Evolutionary conservation across 495 filamentous ascomycete species (phyloP).

Genomic region (Rhypophila decipiens): DNA sequence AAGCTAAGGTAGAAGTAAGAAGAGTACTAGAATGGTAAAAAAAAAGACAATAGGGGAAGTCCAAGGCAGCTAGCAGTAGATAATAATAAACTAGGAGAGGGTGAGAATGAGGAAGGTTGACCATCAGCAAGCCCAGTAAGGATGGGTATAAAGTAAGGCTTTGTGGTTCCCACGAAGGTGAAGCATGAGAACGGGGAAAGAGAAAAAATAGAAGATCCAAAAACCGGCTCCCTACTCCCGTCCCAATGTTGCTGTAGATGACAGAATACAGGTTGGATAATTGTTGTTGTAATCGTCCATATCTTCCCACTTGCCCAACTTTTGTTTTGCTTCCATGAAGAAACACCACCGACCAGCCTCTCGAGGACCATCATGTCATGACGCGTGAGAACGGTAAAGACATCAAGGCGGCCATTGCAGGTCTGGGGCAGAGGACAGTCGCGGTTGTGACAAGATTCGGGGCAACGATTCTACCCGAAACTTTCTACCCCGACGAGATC

Average conservation of each 20-base stretch:
- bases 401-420: too few relatives aligned
- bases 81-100: conserved; percentile 5
- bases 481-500: too few relatives aligned
- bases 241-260: too few relatives aligned
- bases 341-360: conserved; percentile 23
- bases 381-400: too few relatives aligned
- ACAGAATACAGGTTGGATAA: conserved; percentile 31
- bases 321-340: conserved; percentile 17
- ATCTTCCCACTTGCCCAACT: conserved; percentile 1
- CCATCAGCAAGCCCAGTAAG: background rate
- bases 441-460: too few relatives aligned
- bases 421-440: too few relatives aligned
- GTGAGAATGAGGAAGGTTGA: too few relatives aligned
- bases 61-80: background rate
- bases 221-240: too few relatives aligned
- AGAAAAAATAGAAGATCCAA: too few relatives aligned
- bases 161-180: too few relatives aligned
- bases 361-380: conserved; percentile 19
- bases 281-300: conserved; percentile 11
- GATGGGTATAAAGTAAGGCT: background rate
- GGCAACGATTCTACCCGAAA: too few relatives aligned
- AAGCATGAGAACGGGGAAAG: too few relatives aligned
- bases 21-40: background rate
- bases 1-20: background rate
- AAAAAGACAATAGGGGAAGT: background rate